Conservation (phyloP, 257 asterid species). For the Solanum raphanifolium region DNA sequence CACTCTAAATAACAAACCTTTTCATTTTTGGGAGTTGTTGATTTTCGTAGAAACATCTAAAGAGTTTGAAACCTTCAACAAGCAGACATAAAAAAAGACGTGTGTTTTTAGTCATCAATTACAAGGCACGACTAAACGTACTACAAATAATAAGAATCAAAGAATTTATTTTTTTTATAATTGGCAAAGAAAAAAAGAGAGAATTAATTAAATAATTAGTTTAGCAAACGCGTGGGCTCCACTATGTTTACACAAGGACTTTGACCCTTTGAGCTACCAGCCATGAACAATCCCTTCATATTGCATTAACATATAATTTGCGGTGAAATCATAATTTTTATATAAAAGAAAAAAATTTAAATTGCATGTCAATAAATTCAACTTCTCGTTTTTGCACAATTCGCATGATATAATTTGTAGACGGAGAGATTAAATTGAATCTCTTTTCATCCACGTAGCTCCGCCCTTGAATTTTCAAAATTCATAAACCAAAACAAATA, state of each 20-base stretch:
- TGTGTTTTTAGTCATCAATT: background rate
- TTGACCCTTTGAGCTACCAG: background rate
- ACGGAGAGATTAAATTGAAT: background rate
- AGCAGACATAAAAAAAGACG: background rate
- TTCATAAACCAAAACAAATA: background rate
- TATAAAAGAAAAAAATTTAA: too few species aligned
- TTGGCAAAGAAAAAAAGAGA: background rate
- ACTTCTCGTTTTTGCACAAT: accelerated
- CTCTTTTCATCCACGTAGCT: background rate
- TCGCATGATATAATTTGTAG: background rate
- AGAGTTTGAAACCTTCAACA: background rate
- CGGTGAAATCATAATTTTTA: background rate
- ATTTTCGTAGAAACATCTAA: background rate
- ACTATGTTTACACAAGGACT: background rate
- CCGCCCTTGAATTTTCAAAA: background rate
- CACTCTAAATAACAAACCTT: too few species aligned
- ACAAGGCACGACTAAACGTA: background rate
- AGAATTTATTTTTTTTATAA: background rate
- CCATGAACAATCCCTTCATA: background rate
- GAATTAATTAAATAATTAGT: background rate
- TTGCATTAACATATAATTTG: accelerated
- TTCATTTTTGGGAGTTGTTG: background rate
- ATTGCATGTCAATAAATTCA: background rate
- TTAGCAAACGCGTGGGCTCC: background rate
- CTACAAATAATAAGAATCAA: background rate